Evolutionary conservation across 108 stramenopile genomes (phyloP).

Genomic region (Schizochytrium sp.): DNA sequence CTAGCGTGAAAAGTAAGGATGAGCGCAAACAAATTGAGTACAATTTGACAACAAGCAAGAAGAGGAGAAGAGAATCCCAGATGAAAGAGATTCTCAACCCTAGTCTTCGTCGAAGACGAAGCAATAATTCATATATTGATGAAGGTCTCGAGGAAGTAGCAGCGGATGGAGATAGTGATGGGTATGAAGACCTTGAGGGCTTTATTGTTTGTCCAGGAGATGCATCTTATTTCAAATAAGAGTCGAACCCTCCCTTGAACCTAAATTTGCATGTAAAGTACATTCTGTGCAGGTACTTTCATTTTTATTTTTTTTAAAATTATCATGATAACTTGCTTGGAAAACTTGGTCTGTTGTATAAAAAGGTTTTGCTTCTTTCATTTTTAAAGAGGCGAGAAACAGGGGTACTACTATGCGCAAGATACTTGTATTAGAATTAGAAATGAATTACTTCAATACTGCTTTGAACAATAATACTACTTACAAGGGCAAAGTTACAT

Average conservation of each 20-base stretch:
- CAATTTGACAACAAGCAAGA: not conserved
- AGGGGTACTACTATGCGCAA: too few relatives aligned
- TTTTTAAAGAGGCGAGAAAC: too few relatives aligned
- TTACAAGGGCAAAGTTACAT: not conserved
- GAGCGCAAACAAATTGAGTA: not conserved
- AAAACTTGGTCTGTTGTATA: too few relatives aligned
- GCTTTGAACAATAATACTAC: not conserved
- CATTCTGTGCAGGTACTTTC: too few relatives aligned
- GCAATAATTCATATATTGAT: not conserved
- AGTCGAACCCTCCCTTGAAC: too few relatives aligned
- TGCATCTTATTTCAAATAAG: not conserved
- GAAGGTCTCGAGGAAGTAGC: not conserved
- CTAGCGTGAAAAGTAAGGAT: not conserved
- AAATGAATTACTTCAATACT: not conserved
- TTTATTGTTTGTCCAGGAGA: conserved; percentile 47
- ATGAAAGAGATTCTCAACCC: not conserved
- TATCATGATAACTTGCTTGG: too few relatives aligned
- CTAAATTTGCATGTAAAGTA: too few relatives aligned
- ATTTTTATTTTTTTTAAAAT: too few relatives aligned
- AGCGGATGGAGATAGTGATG: conserved; percentile 43
- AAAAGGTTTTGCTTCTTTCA: too few relatives aligned
- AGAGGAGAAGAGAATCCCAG: not conserved
- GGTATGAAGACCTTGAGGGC: conserved; percentile 48
- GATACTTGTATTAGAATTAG: not conserved
- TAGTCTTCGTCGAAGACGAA: not conserved